A percentile compares a stretch with the other conserved stretches of the same genome.
phyloP scores from a whole-genome alignment of 2,329 filamentous ascomycete species.

The Colletotrichum sansevieriae region DNA sequence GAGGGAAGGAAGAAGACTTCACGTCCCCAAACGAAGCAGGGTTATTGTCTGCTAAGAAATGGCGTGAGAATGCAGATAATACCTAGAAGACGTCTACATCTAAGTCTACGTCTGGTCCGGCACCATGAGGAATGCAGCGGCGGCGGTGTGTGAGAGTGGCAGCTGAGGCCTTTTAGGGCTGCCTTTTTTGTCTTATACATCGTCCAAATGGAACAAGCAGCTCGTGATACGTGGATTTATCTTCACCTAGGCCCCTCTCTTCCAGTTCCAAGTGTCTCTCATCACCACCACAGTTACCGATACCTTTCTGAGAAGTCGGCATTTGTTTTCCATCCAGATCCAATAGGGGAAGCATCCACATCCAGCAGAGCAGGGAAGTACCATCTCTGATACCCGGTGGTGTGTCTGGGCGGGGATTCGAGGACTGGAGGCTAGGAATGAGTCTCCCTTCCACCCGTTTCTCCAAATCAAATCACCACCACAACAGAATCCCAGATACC shows the following conservation, averaged over 20 bases:
- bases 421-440: neutral
- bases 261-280: no score
- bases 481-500: neutral
- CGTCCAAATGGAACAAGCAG: neutral
- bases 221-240: neutral
- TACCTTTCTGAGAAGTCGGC: neutral
- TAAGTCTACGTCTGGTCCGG: neutral
- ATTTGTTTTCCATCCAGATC: neutral
- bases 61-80: neutral
- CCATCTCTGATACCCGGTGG: neutral
- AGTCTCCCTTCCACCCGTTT: neutral
- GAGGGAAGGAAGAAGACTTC: slow-evolving; percentile 10
- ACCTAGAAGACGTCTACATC: neutral
- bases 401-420: slow-evolving; percentile 1
- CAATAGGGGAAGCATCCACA: neutral
- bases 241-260: neutral
- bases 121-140: neutral
- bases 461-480: slow-evolving; percentile 2
- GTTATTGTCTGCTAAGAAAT: neutral
- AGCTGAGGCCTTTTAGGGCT: slow-evolving; percentile 31
- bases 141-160: slow-evolving; percentile 14
- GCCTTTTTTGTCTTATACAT: slow-evolving; percentile 27
- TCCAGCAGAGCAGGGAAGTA: neutral
- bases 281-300: neutral
- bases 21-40: no score